Conservation (phyloP, 768 basidiomycete species). For the Collybia mongolica region DNA sequence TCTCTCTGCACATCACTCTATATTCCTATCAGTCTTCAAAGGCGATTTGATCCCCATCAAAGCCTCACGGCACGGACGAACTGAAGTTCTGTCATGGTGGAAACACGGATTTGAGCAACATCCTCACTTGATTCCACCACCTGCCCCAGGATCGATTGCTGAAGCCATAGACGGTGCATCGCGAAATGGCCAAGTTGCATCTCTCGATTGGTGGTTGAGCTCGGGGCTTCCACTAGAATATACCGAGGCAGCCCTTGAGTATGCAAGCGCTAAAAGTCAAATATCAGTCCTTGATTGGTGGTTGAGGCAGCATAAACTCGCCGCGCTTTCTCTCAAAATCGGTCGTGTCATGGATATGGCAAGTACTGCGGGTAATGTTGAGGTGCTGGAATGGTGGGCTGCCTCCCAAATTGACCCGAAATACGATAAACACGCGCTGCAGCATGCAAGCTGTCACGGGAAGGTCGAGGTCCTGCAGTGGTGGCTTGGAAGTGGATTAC, state of each 20-base stretch:
- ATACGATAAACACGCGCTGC: constrained; percentile 74
- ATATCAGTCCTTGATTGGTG: constrained; percentile 84
- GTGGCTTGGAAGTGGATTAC: constrained; percentile 80
- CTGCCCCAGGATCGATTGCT: constrained; percentile 51
- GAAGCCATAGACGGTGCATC: constrained; percentile 82
- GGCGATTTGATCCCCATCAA: constrained; percentile 73
- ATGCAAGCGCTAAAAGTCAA: constrained; percentile 76
- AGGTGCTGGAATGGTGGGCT: constrained; percentile 85
- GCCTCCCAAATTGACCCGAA: constrained; percentile 74
- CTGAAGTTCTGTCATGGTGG: constrained; percentile 80
- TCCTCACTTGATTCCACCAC: constrained; percentile 57
- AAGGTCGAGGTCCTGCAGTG: constrained; percentile 79
- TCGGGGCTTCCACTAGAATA: constrained; percentile 70
- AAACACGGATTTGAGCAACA: constrained; percentile 61
- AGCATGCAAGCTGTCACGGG: constrained; percentile 78
- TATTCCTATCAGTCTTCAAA: constrained; percentile 66
- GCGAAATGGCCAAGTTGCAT: constrained; percentile 68
- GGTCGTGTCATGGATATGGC: constrained; percentile 88
- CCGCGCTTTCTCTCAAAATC: constrained; percentile 66
- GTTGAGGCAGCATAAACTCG: constrained; percentile 53
- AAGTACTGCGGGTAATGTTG: constrained; percentile 72
- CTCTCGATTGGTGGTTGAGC: constrained; percentile 80
- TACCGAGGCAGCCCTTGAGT: constrained; percentile 77
- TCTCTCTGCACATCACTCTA: constrained; percentile 58
- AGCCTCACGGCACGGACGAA: constrained; percentile 75